These are phyloP conservation scores for Phoma sp. DNA, from an alignment of 2,329 filamentous ascomycete genomes.

Conservation along the genomic window DNA sequence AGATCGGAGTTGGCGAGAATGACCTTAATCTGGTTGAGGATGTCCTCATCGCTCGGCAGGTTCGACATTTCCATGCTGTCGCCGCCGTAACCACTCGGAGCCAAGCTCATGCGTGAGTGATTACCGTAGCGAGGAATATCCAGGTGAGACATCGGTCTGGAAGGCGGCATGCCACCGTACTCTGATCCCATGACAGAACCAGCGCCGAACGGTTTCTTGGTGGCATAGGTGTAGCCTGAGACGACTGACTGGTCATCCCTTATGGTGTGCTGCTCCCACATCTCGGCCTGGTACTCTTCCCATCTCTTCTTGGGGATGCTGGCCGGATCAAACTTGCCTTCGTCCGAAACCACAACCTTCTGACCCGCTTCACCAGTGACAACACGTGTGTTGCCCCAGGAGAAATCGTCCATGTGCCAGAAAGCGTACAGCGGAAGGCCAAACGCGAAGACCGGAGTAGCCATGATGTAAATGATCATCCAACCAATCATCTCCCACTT, in stretches of 20 bases:
- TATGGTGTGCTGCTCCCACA: conserved; percentile 95
- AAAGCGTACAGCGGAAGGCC: conserved; percentile 91
- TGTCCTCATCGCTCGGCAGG: conserved; percentile 85
- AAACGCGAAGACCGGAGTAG: conserved; percentile 90
- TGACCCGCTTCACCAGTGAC: conserved; percentile 93
- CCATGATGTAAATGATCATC: conserved; percentile 95
- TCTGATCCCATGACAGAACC: conserved; percentile 58
- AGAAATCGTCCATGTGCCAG: conserved; percentile 99
- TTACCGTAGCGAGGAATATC: conserved; percentile 60
- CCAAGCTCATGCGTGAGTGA: conserved; percentile 59
- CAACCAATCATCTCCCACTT: conserved; percentile 99
- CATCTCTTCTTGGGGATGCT: conserved; percentile 97
- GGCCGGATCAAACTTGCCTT: conserved; percentile 94
- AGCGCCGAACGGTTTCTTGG: conserved; percentile 69
- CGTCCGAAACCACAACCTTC: conserved; percentile 91
- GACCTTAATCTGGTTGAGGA: conserved; percentile 92
- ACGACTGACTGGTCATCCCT: conserved; percentile 82
- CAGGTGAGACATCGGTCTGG: conserved; percentile 65
- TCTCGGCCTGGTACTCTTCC: conserved; percentile 98
- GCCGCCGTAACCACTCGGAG: conserved; percentile 60
- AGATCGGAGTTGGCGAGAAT: conserved; percentile 90
- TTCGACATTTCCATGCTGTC: conserved; percentile 71
- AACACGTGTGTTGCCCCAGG: conserved; percentile 98
- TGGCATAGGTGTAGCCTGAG: conserved; percentile 94
- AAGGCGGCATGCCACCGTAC: conserved; percentile 65